These are phyloP conservation scores for Nakaseomyces uthaithaninus DNA, from an alignment of 1,139 yeast species.

Conservation along the genomic window DNA sequence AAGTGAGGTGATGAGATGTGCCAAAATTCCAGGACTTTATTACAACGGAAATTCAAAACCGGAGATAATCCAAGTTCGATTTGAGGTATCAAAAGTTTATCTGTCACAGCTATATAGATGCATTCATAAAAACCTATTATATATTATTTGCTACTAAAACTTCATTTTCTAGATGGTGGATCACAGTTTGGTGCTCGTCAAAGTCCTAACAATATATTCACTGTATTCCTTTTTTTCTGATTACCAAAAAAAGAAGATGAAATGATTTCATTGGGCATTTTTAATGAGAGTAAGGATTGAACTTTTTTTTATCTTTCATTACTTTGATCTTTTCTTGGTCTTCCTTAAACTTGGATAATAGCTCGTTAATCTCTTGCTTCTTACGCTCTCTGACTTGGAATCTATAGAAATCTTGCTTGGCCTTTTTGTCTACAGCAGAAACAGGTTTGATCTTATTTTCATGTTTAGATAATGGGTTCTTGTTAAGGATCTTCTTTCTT, in stretches of 20 bases:
- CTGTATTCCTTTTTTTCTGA: too few species aligned
- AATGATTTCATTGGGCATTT: too few species aligned
- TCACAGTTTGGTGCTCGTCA: too few species aligned
- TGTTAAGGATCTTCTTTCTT: conserved; percentile 31
- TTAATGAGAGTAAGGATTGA: conserved; percentile 60
- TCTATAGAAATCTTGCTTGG: conserved; percentile 86
- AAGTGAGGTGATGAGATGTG: neutral
- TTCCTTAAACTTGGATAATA: conserved; percentile 72
- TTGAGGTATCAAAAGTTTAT: too few species aligned
- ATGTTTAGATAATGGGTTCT: conserved; percentile 31
- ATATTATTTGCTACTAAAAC: neutral
- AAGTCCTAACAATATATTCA: too few species aligned
- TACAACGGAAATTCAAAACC: conserved; percentile 1
- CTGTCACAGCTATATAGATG: too few species aligned
- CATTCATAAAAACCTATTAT: too few species aligned
- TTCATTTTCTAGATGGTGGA: too few species aligned
- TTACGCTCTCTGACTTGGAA: conserved; percentile 92
- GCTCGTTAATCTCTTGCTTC: conserved; percentile 84
- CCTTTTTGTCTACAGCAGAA: conserved; percentile 59
- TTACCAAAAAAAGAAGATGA: too few species aligned
- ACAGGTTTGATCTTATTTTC: conserved; percentile 23
- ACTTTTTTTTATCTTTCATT: conserved; percentile 73
- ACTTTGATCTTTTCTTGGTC: conserved; percentile 79
- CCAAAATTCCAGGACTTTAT: neutral
- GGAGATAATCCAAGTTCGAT: neutral